Base-by-base conservation (phyloP, 192 early-diverging fungal species). In the Coemansia sp. region DNA sequence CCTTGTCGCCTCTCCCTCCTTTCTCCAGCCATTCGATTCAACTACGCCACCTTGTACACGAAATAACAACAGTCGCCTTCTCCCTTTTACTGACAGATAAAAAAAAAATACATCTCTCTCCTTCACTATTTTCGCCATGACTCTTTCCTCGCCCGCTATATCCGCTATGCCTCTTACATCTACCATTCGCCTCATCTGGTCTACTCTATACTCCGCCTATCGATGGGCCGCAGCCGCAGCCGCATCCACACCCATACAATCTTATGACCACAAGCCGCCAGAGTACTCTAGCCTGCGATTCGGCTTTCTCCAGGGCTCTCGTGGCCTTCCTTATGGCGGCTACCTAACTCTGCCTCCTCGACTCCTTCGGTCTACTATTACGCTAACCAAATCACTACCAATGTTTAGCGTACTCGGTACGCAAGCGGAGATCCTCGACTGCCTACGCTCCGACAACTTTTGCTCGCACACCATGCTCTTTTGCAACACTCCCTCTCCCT, bases 321-420 rank as follows among this genome's bases (percentile, higher is more conserved):
- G 71, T 26, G 78, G 73, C 6, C 63, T 71, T 14, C 73, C 73
- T 1, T 69, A 75, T 38, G 78, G 73, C 67, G 73, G 69, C 46
- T 69, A 69, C 49, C 50, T 75, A 33, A 69, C 66, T 33, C 66
- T 39, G 3, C 78, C 66, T 19, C 62, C 61, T 4, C 32, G 21
- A 4, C 17, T 5, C 42, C 66, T 75, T 26, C 66, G 42, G 21
- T 42, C 43, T 4, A 77, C 67, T 5, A 57, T 77, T 6, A 60
- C 60, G 2, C 62, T 78, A 17, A 69, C 69, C 5, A 64, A 75
- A 17, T 42, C 69, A 0, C 19, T 63, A 30, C 57, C 53, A 46
- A 72, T 84, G 67, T 84, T 84, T 19, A 47, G 66, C 9, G 57
- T 67, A 16, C 21, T 78, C 9, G 81, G 81, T 32, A 69, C 73